These are phyloP conservation scores for Zea luxurians DNA, from an alignment of 176 grass and related monocot genomes.

Conservation along the genomic window DNA sequence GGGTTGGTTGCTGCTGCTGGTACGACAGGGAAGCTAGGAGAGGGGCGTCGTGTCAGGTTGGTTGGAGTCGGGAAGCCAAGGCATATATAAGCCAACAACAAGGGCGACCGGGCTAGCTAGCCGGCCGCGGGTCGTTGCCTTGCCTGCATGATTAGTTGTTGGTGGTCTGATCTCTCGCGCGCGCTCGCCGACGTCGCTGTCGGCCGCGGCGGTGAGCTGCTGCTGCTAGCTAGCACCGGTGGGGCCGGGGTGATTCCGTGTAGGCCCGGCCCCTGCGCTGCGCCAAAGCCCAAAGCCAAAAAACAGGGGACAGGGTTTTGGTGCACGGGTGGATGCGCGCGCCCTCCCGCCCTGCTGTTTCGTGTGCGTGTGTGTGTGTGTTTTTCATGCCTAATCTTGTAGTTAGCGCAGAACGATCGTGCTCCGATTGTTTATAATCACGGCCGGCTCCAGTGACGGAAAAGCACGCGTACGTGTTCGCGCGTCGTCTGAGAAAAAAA, in stretches of 20 bases:
- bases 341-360: background rate
- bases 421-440: background rate
- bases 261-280: conserved; percentile 15
- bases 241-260: conserved; percentile 14
- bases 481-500: background rate
- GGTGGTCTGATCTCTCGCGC: background rate
- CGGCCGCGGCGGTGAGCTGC: conserved; percentile 7
- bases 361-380: conserved; percentile 12
- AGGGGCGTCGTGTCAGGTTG: background rate
- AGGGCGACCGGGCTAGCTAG: background rate
- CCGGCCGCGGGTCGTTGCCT: conserved; percentile 22
- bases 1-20: background rate
- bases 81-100: conserved; percentile 11
- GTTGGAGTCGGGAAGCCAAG: conserved; percentile 20
- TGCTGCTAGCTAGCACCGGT: background rate
- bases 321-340: background rate
- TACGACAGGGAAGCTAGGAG: background rate
- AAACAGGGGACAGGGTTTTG: background rate
- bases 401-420: conserved; percentile 1
- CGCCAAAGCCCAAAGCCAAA: background rate
- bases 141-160: conserved; percentile 9
- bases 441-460: background rate
- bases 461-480: background rate
- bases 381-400: conserved; percentile 7
- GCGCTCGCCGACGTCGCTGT: conserved; percentile 24